Conservation (phyloP, 176 grass and related monocot genomes). For the Paspalum notatum region DNA sequence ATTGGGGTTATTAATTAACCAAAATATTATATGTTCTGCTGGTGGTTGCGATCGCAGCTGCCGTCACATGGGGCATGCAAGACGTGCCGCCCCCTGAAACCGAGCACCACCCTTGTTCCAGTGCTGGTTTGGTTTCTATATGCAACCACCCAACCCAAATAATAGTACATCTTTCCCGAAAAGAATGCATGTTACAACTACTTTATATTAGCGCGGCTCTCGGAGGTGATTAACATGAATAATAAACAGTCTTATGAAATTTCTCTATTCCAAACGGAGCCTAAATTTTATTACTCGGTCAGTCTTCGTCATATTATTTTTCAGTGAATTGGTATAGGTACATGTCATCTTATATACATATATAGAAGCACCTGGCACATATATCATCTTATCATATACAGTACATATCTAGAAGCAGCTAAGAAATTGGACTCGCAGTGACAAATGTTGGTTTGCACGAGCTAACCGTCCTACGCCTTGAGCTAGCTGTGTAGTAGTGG, state of each 20-base stretch:
- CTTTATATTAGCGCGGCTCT: background rate
- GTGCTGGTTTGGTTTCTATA: background rate
- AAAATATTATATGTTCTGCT: background rate
- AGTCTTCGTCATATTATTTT: background rate
- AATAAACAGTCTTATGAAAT: background rate
- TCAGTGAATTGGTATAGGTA: too few relatives aligned
- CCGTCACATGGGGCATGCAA: slow-evolving; percentile 43
- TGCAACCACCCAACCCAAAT: background rate
- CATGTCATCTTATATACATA: too few relatives aligned
- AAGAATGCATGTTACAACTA: background rate
- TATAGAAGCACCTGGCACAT: too few relatives aligned
- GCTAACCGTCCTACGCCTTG: slow-evolving; percentile 31
- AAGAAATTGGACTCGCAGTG: background rate
- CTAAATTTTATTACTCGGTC: background rate
- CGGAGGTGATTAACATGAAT: background rate
- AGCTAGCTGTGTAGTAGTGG: too few relatives aligned
- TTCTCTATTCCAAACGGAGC: background rate
- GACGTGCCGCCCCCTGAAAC: background rate
- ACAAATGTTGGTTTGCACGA: slow-evolving; percentile 20
- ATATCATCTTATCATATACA: background rate
- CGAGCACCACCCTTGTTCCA: background rate
- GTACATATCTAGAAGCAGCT: slow-evolving; percentile 9
- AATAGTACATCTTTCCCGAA: background rate
- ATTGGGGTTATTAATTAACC: too few relatives aligned
- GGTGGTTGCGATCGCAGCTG: slow-evolving; percentile 35